Evolutionary conservation across 179 eudicot genomes (phyloP).

Genomic region (Corrigiola litoralis): DNA sequence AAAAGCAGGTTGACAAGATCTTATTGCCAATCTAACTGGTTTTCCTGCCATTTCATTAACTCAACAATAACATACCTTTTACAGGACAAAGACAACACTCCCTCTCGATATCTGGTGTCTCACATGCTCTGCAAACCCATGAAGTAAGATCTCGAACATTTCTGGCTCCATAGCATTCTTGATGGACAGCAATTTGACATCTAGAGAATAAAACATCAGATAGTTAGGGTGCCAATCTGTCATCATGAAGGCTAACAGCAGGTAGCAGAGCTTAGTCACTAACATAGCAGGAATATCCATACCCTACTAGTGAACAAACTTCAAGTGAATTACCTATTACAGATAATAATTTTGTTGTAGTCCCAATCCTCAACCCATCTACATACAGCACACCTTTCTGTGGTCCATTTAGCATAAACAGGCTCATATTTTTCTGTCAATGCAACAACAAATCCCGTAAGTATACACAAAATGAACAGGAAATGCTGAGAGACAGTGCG

Average conservation of each 20-base stretch:
- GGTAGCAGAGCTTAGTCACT: neutral
- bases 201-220: constrained; percentile 31
- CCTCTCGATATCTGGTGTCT: constrained; percentile 70
- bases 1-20: neutral
- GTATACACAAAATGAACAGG: no score
- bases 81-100: constrained; percentile 98
- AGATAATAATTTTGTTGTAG: constrained; percentile 93
- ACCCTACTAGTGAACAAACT: neutral
- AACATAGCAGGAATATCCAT: neutral
- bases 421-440: constrained; percentile 84
- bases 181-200: constrained; percentile 99
- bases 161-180: constrained; percentile 86
- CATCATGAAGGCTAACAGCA: neutral
- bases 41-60: no score
- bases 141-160: constrained; percentile 63
- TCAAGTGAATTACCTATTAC: constrained; percentile 59
- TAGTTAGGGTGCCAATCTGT: neutral
- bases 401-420: constrained; percentile 93
- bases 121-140: constrained; percentile 98
- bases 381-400: constrained; percentile 99
- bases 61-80: constrained; percentile 59
- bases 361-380: constrained; percentile 99
- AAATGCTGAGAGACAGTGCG: no score
- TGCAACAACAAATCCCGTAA: constrained; percentile 11
- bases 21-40: no score